These are phyloP conservation scores for Madurella mycetomatis DNA, from an alignment of 2,329 filamentous ascomycete genomes.

Conservation along the genomic window DNA sequence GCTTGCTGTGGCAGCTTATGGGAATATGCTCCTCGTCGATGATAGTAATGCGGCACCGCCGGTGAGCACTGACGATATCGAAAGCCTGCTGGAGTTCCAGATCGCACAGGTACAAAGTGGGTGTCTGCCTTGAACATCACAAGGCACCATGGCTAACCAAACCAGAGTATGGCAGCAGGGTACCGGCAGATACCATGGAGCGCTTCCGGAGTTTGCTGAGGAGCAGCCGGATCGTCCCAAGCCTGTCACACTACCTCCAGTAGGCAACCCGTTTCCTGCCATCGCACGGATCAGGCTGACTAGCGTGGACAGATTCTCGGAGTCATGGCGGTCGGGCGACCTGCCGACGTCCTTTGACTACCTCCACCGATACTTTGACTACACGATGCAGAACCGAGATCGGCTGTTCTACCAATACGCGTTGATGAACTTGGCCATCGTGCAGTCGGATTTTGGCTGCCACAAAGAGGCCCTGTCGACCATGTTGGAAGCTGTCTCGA, in stretches of 20 bases:
- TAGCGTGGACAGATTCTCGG: conserved; percentile 62
- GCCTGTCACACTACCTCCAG: conserved; percentile 71
- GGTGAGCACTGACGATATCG: conserved; percentile 74
- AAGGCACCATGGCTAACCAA: conserved; percentile 3
- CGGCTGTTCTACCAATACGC: conserved; percentile 92
- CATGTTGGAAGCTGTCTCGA: conserved; percentile 91
- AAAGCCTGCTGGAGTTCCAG: conserved; percentile 79
- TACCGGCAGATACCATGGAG: conserved; percentile 69
- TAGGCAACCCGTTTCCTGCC: conserved; percentile 33
- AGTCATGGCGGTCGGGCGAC: conserved; percentile 88
- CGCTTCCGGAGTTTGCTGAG: conserved; percentile 65
- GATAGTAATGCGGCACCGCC: conserved; percentile 32
- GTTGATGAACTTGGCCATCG: conserved; percentile 83
- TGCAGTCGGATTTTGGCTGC: conserved; percentile 94
- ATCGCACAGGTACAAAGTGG: conserved; percentile 80
- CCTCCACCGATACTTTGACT: conserved; percentile 93
- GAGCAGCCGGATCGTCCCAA: conserved; percentile 64
- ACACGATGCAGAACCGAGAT: conserved; percentile 82
- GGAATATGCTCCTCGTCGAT: conserved; percentile 47
- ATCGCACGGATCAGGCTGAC: neutral
- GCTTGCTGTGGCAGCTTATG: conserved; percentile 42
- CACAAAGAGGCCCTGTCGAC: conserved; percentile 84
- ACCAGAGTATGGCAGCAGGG: conserved; percentile 67
- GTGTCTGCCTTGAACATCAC: conserved; percentile 19
- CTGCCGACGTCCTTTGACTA: conserved; percentile 86